Evolutionary conservation across 1,139 yeast species (phyloP).

Genomic region (Geotrichum restrictum): DNA sequence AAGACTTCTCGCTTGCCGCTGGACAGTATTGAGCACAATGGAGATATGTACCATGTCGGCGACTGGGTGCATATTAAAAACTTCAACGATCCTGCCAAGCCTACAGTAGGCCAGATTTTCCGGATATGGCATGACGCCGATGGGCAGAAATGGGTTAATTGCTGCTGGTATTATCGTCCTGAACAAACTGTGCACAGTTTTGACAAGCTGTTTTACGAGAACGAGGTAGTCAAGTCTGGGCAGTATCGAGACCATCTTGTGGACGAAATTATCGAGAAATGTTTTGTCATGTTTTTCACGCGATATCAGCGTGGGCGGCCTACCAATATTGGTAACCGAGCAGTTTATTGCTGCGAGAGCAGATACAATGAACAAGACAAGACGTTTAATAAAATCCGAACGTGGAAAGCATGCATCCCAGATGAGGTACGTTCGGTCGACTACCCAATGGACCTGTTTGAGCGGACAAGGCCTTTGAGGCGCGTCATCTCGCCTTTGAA

Average conservation of each 20-base stretch:
- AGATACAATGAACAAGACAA: conserved; percentile 89
- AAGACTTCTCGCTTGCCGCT: conserved; percentile 68
- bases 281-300: conserved; percentile 91
- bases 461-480: conserved; percentile 47
- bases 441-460: conserved; percentile 58
- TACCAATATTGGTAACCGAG: conserved; percentile 57
- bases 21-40: conserved; percentile 68
- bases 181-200: conserved; percentile 94
- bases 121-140: conserved; percentile 83
- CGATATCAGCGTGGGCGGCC: conserved; percentile 94
- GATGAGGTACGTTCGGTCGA: conserved; percentile 91
- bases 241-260: conserved; percentile 92
- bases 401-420: conserved; percentile 98
- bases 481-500: conserved; percentile 84
- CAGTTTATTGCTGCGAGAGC: conserved; percentile 90
- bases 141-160: conserved; percentile 83
- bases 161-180: conserved; percentile 96
- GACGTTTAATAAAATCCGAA: conserved; percentile 87
- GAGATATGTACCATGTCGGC: conserved; percentile 75
- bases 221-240: conserved; percentile 94
- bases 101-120: conserved; percentile 90
- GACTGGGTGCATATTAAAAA: conserved; percentile 91
- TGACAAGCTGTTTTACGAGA: conserved; percentile 82
- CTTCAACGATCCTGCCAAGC: conserved; percentile 81
- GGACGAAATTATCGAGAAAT: conserved; percentile 84